phyloP scores from a whole-genome alignment of 1,284 basidiomycete species.

The Trametes pubescens region DNA sequence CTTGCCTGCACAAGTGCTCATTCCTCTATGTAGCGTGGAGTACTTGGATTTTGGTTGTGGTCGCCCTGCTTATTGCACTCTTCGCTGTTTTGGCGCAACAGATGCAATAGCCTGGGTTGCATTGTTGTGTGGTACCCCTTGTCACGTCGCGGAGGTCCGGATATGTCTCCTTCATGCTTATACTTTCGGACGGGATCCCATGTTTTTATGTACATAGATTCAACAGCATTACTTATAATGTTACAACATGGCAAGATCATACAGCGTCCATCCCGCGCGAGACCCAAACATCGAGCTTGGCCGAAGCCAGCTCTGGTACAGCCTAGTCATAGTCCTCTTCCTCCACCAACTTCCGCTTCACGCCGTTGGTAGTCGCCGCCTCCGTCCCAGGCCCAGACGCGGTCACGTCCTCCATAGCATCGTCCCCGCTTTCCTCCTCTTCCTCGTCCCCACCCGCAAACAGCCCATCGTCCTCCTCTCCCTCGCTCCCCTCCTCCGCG shows the following conservation, averaged over 20 bases:
- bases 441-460: slow-evolving; percentile 74
- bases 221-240: slow-evolving; percentile 18
- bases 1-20: slow-evolving; percentile 10
- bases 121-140: neutral
- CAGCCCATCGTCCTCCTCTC: slow-evolving; percentile 65
- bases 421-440: slow-evolving; percentile 75
- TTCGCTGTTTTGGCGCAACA: slow-evolving; percentile 46
- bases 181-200: slow-evolving; percentile 22
- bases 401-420: slow-evolving; percentile 79
- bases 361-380: slow-evolving; percentile 56
- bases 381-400: slow-evolving; percentile 50
- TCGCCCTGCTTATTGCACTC: slow-evolving; percentile 46
- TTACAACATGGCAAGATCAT: slow-evolving; percentile 24
- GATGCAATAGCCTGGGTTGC: slow-evolving; percentile 30
- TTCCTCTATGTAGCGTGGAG: slow-evolving; percentile 41
- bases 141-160: neutral
- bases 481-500: slow-evolving; percentile 73
- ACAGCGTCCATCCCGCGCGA: slow-evolving; percentile 11
- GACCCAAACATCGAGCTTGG: neutral
- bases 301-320: neutral
- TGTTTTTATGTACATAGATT: slow-evolving; percentile 27
- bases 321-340: slow-evolving; percentile 83
- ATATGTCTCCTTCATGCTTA: slow-evolving; percentile 22
- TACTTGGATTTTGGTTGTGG: slow-evolving; percentile 43
- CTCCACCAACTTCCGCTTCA: slow-evolving; percentile 81